Evolutionary conservation across 768 basidiomycete species (phyloP), one percentile per base, ranked within the genome.

Genomic region (Xerocomellus chrysenteron): DNA sequence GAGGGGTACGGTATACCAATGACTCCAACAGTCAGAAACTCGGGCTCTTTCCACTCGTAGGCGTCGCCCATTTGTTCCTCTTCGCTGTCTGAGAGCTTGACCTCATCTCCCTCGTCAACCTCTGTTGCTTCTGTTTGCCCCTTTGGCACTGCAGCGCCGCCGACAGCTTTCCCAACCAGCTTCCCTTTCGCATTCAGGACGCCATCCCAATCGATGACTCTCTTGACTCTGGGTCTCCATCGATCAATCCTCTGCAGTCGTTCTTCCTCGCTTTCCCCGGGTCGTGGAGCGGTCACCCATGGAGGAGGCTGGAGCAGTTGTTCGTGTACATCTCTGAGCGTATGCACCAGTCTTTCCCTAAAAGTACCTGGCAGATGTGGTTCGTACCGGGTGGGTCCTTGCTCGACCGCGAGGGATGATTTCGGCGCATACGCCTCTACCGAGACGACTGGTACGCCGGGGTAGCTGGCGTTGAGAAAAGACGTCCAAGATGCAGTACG

Each of bases 341-440:
- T 82, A 16, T 76, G 65, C 5, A 96, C 80, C 2, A 96, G 77
- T 6, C 79, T 78, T 36, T 78, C 74, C 56, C 90, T 80, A 51
- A 90, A 89, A 1, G 76, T 73, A 2, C 77, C 76, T 1, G 92
- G 88, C 3, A 97, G 80, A 62, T 82, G 79, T 7, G 94, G 88
- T 65, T 87, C 80, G 58, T 78, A 80, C 21, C 73, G 75, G 32
- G 68, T 75, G 16, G 68, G 76, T 16, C 82, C 82, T 69, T 86
- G 80, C 19, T 61, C 59, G 44, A 24, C 52, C 12, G 47, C 6
- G 40, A 44, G 17, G 17, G 59, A 68, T 48, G 73, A 68, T 59
- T 82, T 86, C 49, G 80, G 79, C n/a, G 75, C 68, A 61, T 92
- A 94, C 0, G 90, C 82, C 69, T 92, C 88, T 12, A 93, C 92